Evolutionary conservation across 2,329 filamentous ascomycete species (phyloP), one percentile per base, ranked within the genome.

Genomic region (Orbilia javanica): DNA sequence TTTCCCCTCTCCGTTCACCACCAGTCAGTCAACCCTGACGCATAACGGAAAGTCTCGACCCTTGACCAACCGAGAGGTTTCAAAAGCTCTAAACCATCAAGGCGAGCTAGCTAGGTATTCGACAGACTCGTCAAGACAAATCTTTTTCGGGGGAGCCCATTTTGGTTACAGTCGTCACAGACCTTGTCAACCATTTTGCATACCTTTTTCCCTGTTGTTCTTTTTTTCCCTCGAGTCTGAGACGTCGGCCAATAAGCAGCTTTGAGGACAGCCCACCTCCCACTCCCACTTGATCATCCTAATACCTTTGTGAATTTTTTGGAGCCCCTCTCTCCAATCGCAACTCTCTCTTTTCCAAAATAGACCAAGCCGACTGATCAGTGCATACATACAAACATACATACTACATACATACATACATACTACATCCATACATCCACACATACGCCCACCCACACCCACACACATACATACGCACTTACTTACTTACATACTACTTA

Each of bases 151-250:
- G 53, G 70, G 70, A 39, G 63, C 42, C 70, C 70, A 63, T 63
- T 68, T n/a, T 63, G 63, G 63, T 63, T 31, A 52, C 52, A 63
- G 63, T 68, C 44, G 62, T 46, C 44, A 68, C 44, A 74, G 62
- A 15, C 46, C 60, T 55, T 64, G 60, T 50, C 25, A 27, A n/a
- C 57, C n/a, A 46, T 27, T 34, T 34, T 44, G 8, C 46, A 25
- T 50, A 31, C n/a, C n/a, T n/a, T 22, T 64, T 31, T 31, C 60
- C 60, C 29, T 48, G 60, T 34, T 48, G 44, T 50, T 36, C 60
- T 50, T 50, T 34, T 60, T n/a, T 34, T 42, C 44, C 22, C 20
- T 52, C 53, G 20, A 55, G 20, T 44, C 36, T 36, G 48, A 57
- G 20, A 57, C 31, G 42, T 29, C 31, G 42, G 36, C 70, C 63